Evolutionary conservation across 1,284 basidiomycete genomes (phyloP).

Genomic region (Sporisorium exsertum): DNA sequence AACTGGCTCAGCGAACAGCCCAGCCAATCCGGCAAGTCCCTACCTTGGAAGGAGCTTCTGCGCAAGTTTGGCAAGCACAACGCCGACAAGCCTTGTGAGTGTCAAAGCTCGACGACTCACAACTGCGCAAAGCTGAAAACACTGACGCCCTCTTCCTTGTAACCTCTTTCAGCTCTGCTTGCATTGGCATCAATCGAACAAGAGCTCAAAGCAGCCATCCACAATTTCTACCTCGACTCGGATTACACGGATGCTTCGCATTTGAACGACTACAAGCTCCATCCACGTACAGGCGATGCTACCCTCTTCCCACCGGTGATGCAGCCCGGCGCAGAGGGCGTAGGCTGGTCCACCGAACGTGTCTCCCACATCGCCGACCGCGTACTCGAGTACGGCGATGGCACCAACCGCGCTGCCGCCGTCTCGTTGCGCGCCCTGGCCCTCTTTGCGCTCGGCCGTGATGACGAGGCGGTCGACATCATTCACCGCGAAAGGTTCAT

Average conservation of each 20-base stretch:
- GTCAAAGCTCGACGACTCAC: not conserved
- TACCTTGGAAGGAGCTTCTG: slow-evolving; percentile 66
- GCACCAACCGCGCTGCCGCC: slow-evolving; percentile 30
- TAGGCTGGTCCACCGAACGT: slow-evolving; percentile 55
- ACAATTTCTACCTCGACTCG: slow-evolving; percentile 39
- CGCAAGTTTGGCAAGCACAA: slow-evolving; percentile 70
- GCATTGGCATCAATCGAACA: slow-evolving; percentile 51
- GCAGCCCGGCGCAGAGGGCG: slow-evolving; percentile 24
- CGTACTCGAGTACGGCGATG: slow-evolving; percentile 46
- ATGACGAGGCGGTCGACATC: slow-evolving; percentile 60
- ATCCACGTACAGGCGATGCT: slow-evolving; percentile 26
- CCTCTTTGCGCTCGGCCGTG: slow-evolving; percentile 60
- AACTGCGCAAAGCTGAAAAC: not conserved
- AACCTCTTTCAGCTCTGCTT: slow-evolving; percentile 26
- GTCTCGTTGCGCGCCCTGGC: slow-evolving; percentile 56
- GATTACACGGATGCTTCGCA: slow-evolving; percentile 57
- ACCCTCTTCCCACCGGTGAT: slow-evolving; percentile 59
- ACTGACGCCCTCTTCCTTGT: not conserved
- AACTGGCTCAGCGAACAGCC: slow-evolving; percentile 54
- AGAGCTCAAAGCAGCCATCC: slow-evolving; percentile 49
- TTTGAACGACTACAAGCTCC: slow-evolving; percentile 44
- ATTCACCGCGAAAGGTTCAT: slow-evolving; percentile 59
- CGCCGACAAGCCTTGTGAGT: slow-evolving; percentile 52
- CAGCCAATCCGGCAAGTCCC: slow-evolving; percentile 25
- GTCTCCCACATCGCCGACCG: slow-evolving; percentile 41